phyloP scores from a whole-genome alignment of 2,329 filamentous ascomycete species.

The Hypoxylon sp. region DNA sequence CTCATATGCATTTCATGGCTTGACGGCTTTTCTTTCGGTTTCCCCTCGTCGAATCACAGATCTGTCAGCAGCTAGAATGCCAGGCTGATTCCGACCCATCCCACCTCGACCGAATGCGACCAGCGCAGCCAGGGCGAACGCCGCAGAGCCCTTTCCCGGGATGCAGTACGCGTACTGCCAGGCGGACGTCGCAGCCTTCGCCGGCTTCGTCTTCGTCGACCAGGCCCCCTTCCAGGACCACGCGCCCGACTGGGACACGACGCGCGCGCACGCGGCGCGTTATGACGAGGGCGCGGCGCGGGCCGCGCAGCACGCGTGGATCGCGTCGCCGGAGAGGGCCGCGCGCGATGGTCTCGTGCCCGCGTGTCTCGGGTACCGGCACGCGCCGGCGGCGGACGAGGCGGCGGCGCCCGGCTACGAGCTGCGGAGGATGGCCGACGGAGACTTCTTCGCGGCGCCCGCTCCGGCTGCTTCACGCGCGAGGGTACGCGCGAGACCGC shows the following conservation, averaged over 20 bases:
- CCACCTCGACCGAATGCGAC: too few relatives aligned
- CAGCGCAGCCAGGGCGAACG: background rate
- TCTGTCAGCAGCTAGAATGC: too few relatives aligned
- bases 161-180: slow-evolving; percentile 44
- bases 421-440: slow-evolving; percentile 40
- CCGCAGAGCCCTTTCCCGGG: slow-evolving; percentile 20
- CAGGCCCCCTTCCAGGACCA: slow-evolving; percentile 53
- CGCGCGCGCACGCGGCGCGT: slow-evolving; percentile 47
- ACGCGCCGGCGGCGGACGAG: slow-evolving; percentile 37
- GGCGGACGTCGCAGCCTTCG: slow-evolving; percentile 49
- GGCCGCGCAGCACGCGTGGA: slow-evolving; percentile 58
- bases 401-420: slow-evolving; percentile 41
- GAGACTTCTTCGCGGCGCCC: slow-evolving; percentile 50
- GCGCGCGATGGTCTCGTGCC: slow-evolving; percentile 45
- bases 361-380: slow-evolving; percentile 50
- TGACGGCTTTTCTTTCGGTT: too few relatives aligned
- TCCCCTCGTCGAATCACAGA: too few relatives aligned
- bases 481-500: slow-evolving; percentile 51
- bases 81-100: too few relatives aligned
- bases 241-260: slow-evolving; percentile 45
- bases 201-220: slow-evolving; percentile 50
- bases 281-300: slow-evolving; percentile 50
- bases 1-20: too few relatives aligned
- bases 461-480: slow-evolving; percentile 51
- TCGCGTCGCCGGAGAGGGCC: slow-evolving; percentile 50